These are phyloP conservation scores for Nematocida minor DNA, from an alignment of 371 early-diverging fungal species.

Conservation along the genomic window DNA sequence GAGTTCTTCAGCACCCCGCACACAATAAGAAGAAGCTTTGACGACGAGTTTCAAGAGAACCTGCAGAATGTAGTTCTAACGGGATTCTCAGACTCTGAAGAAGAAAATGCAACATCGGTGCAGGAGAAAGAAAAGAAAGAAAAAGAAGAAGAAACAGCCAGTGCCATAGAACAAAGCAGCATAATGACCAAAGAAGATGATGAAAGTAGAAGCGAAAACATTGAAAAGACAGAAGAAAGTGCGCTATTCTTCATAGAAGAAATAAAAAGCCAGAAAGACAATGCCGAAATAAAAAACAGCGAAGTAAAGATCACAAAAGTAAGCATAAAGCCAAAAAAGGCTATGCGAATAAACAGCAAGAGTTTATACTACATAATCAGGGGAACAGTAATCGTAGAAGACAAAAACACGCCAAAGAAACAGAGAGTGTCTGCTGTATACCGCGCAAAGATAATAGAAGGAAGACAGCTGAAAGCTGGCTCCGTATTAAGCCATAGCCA, in stretches of 20 bases:
- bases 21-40: neutral
- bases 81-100: slow-evolving; percentile 10
- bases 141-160: no score
- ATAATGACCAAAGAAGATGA: no score
- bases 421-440: neutral
- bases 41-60: slow-evolving; percentile 7
- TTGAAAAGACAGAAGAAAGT: no score
- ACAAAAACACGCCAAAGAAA: neutral
- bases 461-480: slow-evolving; percentile 31
- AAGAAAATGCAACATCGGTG: neutral
- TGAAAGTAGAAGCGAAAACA: no score
- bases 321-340: neutral
- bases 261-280: neutral
- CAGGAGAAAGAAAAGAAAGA: neutral
- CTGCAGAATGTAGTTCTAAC: slow-evolving; percentile 4
- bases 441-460: neutral
- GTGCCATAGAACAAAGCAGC: no score
- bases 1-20: neutral
- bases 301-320: no score
- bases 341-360: neutral
- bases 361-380: slow-evolving; percentile 22
- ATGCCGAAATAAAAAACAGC: no score
- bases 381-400: slow-evolving; percentile 16
- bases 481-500: neutral
- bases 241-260: neutral